Percentiles rank a stretch among this genome's conserved stretches.
These are phyloP conservation scores for Nannochloropsis gaditana DNA, from an alignment of 108 stramenopile genomes.

Conservation along the genomic window DNA sequence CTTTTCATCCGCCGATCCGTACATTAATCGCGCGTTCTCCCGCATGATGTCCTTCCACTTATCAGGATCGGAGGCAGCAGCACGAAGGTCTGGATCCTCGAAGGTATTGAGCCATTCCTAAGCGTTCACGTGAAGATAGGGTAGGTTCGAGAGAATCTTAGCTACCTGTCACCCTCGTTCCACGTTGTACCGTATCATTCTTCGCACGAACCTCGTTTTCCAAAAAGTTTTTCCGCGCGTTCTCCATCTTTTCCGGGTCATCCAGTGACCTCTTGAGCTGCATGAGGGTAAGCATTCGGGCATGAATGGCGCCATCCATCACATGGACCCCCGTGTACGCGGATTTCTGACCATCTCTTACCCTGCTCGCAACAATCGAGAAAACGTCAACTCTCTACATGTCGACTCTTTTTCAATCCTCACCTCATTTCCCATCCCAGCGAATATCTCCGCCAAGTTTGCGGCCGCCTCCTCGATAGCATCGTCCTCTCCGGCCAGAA, in stretches of 20 bases:
- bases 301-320: not conserved
- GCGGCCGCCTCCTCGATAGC: not conserved
- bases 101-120: not conserved
- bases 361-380: not conserved
- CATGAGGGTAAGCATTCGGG: not conserved
- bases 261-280: not conserved
- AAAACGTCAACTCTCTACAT: not conserved
- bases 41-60: slow-evolving; percentile 11
- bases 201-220: not conserved
- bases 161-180: not conserved
- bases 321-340: not conserved
- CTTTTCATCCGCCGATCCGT: not conserved
- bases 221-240: not conserved
- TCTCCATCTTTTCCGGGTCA: not conserved
- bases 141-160: not conserved
- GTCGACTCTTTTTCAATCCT: not conserved
- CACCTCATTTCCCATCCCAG: not conserved
- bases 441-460: not conserved
- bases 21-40: not conserved
- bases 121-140: not conserved
- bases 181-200: not conserved
- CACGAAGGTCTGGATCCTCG: not conserved
- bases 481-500: not conserved
- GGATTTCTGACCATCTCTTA: not conserved
- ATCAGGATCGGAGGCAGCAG: not conserved